Evolutionary conservation across 2,329 filamentous ascomycete species (phyloP).

Genomic region (Grosmannia penicillata): DNA sequence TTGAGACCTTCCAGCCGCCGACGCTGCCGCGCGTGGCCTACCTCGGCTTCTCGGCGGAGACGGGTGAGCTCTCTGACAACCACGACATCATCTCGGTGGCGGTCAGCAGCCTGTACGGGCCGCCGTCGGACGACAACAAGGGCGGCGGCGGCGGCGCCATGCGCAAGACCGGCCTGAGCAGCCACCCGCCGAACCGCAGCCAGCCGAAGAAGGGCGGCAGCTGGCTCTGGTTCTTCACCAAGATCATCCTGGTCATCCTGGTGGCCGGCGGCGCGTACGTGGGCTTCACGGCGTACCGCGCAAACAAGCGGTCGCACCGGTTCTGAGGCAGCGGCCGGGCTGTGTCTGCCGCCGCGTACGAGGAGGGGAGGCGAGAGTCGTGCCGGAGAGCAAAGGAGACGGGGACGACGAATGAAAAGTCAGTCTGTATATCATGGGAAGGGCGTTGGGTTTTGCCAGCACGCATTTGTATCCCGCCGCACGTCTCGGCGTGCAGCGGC

Average conservation of each 20-base stretch:
- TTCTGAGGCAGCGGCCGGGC: conserved; percentile 22
- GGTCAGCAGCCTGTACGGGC: conserved; percentile 76
- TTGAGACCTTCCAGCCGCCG: conserved; percentile 55
- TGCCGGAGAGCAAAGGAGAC: not conserved
- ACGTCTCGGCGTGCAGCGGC: too few relatives aligned
- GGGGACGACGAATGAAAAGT: not conserved
- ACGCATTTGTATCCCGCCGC: too few relatives aligned
- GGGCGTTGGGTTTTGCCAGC: conserved; percentile 1
- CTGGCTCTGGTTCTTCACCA: conserved; percentile 57
- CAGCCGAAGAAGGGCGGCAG: conserved; percentile 31
- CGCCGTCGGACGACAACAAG: conserved; percentile 21
- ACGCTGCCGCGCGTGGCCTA: conserved; percentile 67
- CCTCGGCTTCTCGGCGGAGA: conserved; percentile 72
- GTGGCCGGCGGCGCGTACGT: conserved; percentile 63
- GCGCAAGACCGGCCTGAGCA: conserved; percentile 12
- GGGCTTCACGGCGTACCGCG: conserved; percentile 71
- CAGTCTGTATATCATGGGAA: conserved; percentile 1
- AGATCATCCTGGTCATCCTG: conserved; percentile 62
- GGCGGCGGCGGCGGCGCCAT: conserved; percentile 8
- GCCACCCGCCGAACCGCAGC: conserved; percentile 12
- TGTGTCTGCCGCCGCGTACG: too few relatives aligned
- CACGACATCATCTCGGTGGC: conserved; percentile 86
- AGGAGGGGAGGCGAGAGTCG: not conserved
- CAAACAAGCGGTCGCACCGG: conserved; percentile 44
- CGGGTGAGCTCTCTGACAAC: conserved; percentile 91